These are phyloP conservation scores for Ophiostoma montium DNA, from an alignment of 2,329 filamentous ascomycete species.

Conservation along the genomic window DNA sequence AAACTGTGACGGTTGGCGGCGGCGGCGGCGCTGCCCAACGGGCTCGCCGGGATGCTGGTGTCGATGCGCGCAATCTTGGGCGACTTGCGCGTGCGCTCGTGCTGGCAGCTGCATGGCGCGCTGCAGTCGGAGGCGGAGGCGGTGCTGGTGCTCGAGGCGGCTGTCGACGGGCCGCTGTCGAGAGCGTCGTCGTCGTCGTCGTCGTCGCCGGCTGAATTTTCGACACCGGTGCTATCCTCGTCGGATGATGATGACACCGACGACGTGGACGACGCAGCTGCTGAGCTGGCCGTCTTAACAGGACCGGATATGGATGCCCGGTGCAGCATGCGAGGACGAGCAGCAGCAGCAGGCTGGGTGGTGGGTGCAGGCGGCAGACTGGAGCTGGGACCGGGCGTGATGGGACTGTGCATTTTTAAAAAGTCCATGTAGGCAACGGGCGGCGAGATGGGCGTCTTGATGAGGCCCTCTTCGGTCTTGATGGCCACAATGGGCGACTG, in stretches of 20 bases:
- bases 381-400: conserved; percentile 7
- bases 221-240: conserved; percentile 15
- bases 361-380: not conserved
- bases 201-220: conserved; percentile 10
- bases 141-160: conserved; percentile 27
- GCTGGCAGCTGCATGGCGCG: conserved; percentile 45
- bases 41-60: conserved; percentile 30
- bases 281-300: conserved; percentile 27
- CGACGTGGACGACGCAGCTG: conserved; percentile 16
- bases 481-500: conserved; percentile 35
- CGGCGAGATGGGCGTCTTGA: conserved; percentile 80
- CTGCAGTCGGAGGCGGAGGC: conserved; percentile 41
- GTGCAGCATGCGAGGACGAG: conserved; percentile 4
- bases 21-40: conserved; percentile 21
- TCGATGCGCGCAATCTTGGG: conserved; percentile 25
- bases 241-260: conserved; percentile 23
- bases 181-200: conserved; percentile 15
- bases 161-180: conserved; percentile 38
- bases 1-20: conserved; percentile 20
- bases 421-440: conserved; percentile 87
- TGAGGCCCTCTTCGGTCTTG: conserved; percentile 50
- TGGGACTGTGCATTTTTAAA: conserved; percentile 49
- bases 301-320: conserved; percentile 13
- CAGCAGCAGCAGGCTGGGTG: not conserved
- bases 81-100: conserved; percentile 36